A percentile compares a stretch with the other conserved stretches of the same genome.
Conservation (phyloP, 164 flowering plant genomes). For the Magnolia sinica region DNA sequence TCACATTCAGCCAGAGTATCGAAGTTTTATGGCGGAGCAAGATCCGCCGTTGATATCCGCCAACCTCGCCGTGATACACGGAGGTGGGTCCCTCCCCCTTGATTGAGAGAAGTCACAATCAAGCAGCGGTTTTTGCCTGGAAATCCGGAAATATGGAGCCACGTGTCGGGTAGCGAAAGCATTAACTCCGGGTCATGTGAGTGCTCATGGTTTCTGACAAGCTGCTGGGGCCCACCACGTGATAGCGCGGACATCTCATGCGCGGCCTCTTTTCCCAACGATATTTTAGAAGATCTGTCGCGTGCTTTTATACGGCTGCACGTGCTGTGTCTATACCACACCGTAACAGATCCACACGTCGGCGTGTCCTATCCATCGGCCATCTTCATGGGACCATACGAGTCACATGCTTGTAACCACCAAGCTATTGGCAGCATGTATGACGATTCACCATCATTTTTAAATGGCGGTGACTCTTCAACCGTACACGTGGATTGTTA, state of each 20-base stretch:
- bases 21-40: background rate
- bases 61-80: background rate
- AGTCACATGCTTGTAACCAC: background rate
- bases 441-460: background rate
- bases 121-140: background rate
- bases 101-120: background rate
- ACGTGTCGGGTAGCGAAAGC: background rate
- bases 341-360: background rate
- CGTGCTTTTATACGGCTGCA: background rate
- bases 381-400: background rate
- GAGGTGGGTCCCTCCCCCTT: background rate
- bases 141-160: background rate
- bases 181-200: constrained; percentile 6
- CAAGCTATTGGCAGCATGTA: background rate
- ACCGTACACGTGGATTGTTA: no score
- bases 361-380: background rate
- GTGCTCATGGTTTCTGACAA: constrained; percentile 3
- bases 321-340: background rate
- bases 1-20: no score
- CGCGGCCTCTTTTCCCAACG: background rate
- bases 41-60: background rate
- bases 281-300: background rate
- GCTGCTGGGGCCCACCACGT: background rate
- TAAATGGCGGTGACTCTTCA: no score
- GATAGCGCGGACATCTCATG: background rate